Percentiles rank a stretch among this genome's conserved stretches.
Conservation (phyloP, 257 asterid genomes). For the Striga asiatica region DNA sequence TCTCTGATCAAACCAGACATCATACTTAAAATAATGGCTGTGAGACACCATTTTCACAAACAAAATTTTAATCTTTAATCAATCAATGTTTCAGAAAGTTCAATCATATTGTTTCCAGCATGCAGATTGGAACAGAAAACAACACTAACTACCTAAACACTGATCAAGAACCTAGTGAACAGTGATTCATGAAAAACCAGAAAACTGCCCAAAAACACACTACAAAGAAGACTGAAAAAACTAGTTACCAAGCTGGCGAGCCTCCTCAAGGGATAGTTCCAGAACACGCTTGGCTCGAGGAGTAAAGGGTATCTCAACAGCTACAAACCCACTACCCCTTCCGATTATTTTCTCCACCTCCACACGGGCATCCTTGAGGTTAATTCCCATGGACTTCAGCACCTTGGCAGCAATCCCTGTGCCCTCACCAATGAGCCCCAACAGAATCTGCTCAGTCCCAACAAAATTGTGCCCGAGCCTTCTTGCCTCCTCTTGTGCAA, state of each 20-base stretch:
- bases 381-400: constrained; percentile 93
- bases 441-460: constrained; percentile 90
- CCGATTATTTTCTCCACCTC: constrained; percentile 98
- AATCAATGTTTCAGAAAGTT: no score
- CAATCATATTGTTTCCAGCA: neutral
- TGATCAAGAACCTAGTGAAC: neutral
- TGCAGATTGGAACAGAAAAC: neutral
- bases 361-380: constrained; percentile 95
- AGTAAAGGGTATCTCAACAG: constrained; percentile 96
- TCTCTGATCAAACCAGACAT: constrained; percentile 4
- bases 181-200: neutral
- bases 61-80: neutral
- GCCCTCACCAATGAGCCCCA: constrained; percentile 97
- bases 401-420: constrained; percentile 99
- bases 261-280: constrained; percentile 96
- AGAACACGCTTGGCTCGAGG: constrained; percentile 98
- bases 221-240: constrained; percentile 21
- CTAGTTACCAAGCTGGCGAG: constrained; percentile 88
- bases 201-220: constrained; percentile 16
- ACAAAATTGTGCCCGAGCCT: constrained; percentile 95
- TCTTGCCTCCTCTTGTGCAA: constrained; percentile 98
- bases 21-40: neutral
- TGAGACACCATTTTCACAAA: neutral
- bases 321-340: constrained; percentile 96
- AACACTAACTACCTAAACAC: constrained; percentile 11